These are phyloP conservation scores for Trametes gibbosa DNA, from an alignment of 768 basidiomycete genomes.

Conservation along the genomic window DNA sequence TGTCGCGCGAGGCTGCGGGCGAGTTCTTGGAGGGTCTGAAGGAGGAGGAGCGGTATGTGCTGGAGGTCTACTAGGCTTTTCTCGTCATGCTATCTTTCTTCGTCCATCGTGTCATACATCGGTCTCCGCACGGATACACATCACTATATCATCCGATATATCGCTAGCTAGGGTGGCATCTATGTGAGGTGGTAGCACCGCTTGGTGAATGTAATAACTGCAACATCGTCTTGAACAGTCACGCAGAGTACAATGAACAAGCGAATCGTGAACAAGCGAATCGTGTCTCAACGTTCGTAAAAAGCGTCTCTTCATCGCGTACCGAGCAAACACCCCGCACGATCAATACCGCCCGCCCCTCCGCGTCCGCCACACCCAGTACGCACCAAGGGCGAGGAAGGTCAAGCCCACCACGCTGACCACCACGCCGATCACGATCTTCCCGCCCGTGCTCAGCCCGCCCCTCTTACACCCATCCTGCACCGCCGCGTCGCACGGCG, in stretches of 20 bases:
- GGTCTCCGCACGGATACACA: not conserved
- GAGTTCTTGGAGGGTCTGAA: slow-evolving; percentile 85
- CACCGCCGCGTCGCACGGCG: slow-evolving; percentile 78
- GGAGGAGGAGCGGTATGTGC: slow-evolving; percentile 95
- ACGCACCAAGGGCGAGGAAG: slow-evolving; percentile 43
- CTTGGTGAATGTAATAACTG: not conserved
- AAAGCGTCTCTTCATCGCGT: not conserved
- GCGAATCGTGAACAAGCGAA: no score
- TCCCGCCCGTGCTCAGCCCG: slow-evolving; percentile 54
- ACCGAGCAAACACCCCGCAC: no score
- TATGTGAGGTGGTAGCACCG: no score
- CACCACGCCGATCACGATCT: slow-evolving; percentile 69
- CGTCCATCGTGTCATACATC: not conserved
- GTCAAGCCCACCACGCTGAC: slow-evolving; percentile 60
- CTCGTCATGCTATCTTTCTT: not conserved
- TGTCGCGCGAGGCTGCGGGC: slow-evolving; percentile 64
- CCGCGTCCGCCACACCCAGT: slow-evolving; percentile 23
- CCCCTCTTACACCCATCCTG: slow-evolving; percentile 43
- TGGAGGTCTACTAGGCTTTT: slow-evolving; percentile 60
- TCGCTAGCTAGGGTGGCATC: not conserved
- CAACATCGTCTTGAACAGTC: no score
- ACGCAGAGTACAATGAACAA: not conserved
- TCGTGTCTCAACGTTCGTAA: not conserved
- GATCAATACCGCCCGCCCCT: slow-evolving; percentile 9
- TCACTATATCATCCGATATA: not conserved